Evolutionary conservation across 2,329 filamentous ascomycete species (phyloP), one percentile per base, ranked within the genome.

Genomic region (Fusarium sp.): DNA sequence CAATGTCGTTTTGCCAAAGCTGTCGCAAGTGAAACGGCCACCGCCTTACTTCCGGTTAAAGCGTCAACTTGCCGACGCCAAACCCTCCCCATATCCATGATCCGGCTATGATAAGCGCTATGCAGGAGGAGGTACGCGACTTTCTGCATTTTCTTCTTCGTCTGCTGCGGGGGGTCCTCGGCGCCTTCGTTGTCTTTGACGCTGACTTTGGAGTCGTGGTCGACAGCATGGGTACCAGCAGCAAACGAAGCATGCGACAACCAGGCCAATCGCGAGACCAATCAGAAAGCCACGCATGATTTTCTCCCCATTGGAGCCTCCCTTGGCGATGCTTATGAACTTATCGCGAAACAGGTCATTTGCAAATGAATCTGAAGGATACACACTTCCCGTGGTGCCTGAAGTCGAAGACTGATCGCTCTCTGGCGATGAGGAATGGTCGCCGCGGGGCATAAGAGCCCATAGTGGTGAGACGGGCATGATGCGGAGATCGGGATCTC

Each of bases 191-290:
- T 63, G 64, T 38, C 73, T 71, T 58, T 63, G 67, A 31, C 70
- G 73, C n/a, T 65, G 69, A 25, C 65, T 72, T 54, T 60, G 57
- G 29, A 69, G 52, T 31, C 48, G 59, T 54, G 73, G 63, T 35
- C 76, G 61, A 42, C 78, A 78, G 57, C 79, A 81, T 35, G 79
- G 79, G 41, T 79, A 74, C 80, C 80, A 81, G 60, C 80, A 81
- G 63, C 80, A 80, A 35, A 79, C 63, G 46, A 80, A 70, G 58
- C 79, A 76, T 45, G 78, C 79, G n/a, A 81, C 61, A 10, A 79
- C 62, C 9, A 81, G 64, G 6, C 80, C 80, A 27, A 80, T 66
- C 2, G 77, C 79, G 31, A 81, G 70, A 44, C 80, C 80, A 48
- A 81, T 78, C 25, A 81, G 71, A 72, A 81, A 80, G 39, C 79